Base-by-base conservation (phyloP, 768 basidiomycete species). In the Rhodotorula diobovata region DNA sequence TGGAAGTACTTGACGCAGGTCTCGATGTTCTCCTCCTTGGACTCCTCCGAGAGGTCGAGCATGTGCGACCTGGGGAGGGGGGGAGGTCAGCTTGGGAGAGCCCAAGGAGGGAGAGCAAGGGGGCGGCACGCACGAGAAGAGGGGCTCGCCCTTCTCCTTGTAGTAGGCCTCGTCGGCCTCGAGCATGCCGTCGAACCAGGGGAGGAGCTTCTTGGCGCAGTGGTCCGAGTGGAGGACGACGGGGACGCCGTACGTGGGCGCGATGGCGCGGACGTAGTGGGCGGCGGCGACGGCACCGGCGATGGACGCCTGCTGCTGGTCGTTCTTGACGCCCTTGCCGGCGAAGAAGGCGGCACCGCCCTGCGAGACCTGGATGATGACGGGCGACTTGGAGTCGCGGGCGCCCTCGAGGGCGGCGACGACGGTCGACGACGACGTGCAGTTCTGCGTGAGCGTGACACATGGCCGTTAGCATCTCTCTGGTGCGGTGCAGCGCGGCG, bases 141-240 rank as follows among this genome's bases (percentile, higher is more conserved):
- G 87, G 37, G 91, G 84, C 79, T 90, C 91, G 68, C 87, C 85
- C 84, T 98, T 88, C 75, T 87, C 82, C 82, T 90, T 92, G 86
- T 84, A 96, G 85, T 95, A 93, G 30, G 85, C 90, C 82, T 96
- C 90, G 78, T 99, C 89, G 63, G 94, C 95, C 61, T 87, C 90
- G 80, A 98, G 91, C 96, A 99, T 97, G 66, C 93, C 95, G 81
- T 99, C 96, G 81, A 97, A 94, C 96, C 96, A 99, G 10, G 90
- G 94, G 66, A 99, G 87, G 74, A 98, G 90, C 82, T 99, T 98
- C 78, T 95, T 84, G 23, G 96, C 96, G 80, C 96, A 99, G 84
- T 99, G 96, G 82, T 99, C 96, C 71, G 91, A 89, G 88, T 99
- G 95, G 78, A 99, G 84, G 67, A 99, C 86, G 79, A 99, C 96